Evolutionary conservation across 164 flowering plant species (phyloP).

Genomic region (Chimonanthus praecox): DNA sequence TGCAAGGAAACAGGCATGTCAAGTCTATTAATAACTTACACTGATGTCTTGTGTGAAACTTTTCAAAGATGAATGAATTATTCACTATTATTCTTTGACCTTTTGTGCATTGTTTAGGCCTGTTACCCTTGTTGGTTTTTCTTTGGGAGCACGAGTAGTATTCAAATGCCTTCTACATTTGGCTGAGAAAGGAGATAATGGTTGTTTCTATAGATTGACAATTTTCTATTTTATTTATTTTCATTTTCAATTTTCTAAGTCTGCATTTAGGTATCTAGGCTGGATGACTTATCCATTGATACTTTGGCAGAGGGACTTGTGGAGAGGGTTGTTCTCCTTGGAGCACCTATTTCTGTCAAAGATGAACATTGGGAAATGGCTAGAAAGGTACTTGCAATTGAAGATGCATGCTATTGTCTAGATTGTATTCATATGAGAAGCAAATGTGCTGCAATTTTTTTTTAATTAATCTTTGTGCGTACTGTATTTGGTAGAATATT

Average conservation of each 20-base stretch:
- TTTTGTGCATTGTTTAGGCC: slow-evolving; percentile 57
- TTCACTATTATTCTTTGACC: not conserved
- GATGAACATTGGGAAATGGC: slow-evolving; percentile 82
- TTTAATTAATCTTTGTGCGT: no score
- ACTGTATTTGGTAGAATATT: not conserved
- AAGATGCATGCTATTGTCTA: not conserved
- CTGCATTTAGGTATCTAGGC: not conserved
- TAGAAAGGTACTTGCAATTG: slow-evolving; percentile 49
- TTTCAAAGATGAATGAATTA: slow-evolving; percentile 7
- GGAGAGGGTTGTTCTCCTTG: slow-evolving; percentile 95
- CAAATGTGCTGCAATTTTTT: not conserved
- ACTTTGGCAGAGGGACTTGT: slow-evolving; percentile 58
- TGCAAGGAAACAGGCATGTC: slow-evolving; percentile 84
- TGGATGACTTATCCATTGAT: not conserved
- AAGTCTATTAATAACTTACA: no score
- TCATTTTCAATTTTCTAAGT: not conserved
- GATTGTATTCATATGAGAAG: not conserved
- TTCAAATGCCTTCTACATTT: slow-evolving; percentile 82
- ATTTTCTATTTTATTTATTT: not conserved
- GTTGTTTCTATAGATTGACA: slow-evolving; percentile 9
- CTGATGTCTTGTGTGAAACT: not conserved
- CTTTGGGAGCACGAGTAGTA: slow-evolving; percentile 93
- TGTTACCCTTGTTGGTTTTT: slow-evolving; percentile 91
- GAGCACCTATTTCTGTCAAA: slow-evolving; percentile 80
- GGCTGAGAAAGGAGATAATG: slow-evolving; percentile 55